These are phyloP conservation scores for Daldinia childiae DNA, from an alignment of 495 filamentous ascomycete species.

Conservation along the genomic window DNA sequence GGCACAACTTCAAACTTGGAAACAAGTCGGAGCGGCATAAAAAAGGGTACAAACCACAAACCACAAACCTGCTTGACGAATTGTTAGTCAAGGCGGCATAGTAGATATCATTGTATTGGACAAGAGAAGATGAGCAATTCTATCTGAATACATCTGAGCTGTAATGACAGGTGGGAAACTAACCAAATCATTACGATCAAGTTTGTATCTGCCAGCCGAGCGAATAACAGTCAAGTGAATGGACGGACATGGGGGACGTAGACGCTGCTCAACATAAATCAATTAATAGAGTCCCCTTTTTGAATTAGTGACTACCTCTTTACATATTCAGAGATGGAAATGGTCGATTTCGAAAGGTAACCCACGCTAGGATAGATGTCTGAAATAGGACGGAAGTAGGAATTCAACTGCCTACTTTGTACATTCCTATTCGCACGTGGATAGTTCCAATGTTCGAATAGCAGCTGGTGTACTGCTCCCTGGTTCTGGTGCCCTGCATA, in stretches of 20 bases:
- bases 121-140: constrained; percentile 6
- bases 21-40: constrained; percentile 30
- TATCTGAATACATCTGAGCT: constrained; percentile 7
- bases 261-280: constrained; percentile 13
- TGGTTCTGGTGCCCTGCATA: background rate
- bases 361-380: constrained; percentile 12
- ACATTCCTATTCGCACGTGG: constrained; percentile 5
- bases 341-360: constrained; percentile 18
- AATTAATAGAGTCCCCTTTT: constrained; percentile 13
- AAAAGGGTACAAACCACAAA: constrained; percentile 14
- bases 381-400: constrained; percentile 12
- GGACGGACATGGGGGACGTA: background rate
- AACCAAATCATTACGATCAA: constrained; percentile 11
- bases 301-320: constrained; percentile 11
- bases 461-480: constrained; percentile 8
- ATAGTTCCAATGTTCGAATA: constrained; percentile 6
- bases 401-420: constrained; percentile 10
- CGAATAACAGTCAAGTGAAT: too few species aligned
- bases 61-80: constrained; percentile 22
- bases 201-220: constrained; percentile 8
- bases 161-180: constrained; percentile 2
- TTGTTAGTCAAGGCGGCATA: constrained; percentile 12
- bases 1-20: constrained; percentile 40
- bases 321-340: constrained; percentile 12
- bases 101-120: background rate